A percentile compares a stretch with the other conserved stretches of the same genome.
phyloP scores from a whole-genome alignment of 129 eudicot genomes.

The Flaveria ramosissima region DNA sequence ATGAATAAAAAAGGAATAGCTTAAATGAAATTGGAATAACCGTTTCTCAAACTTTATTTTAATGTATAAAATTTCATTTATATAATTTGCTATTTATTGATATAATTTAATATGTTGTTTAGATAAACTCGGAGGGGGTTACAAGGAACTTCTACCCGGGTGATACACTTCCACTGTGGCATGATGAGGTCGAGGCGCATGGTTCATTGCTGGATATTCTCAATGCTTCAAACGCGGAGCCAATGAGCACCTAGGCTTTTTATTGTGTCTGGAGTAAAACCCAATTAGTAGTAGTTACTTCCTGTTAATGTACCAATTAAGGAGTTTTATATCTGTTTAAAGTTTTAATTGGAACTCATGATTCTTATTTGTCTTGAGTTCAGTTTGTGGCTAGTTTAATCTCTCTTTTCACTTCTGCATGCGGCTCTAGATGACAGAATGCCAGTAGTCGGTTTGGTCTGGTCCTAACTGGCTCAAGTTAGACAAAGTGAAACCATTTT shows the following conservation, averaged over 20 bases:
- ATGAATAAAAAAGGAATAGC: not conserved
- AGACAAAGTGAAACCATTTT: not conserved
- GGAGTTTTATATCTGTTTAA: not conserved
- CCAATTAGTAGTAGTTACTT: conserved; percentile 13
- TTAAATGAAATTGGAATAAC: not conserved
- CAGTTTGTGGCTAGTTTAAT: not conserved
- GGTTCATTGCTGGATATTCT: conserved; percentile 66
- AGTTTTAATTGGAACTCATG: not conserved
- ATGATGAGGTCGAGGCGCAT: conserved; percentile 77
- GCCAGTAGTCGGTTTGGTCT: not conserved
- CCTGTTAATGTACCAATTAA: conserved; percentile 2
- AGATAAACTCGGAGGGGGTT: conserved; percentile 80
- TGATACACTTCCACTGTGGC: conserved; percentile 78
- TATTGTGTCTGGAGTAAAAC: not conserved
- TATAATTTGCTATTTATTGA: too few species aligned
- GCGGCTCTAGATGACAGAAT: not conserved
- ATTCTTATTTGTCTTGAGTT: not conserved
- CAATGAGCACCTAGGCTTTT: conserved; percentile 46
- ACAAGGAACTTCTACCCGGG: conserved; percentile 83
- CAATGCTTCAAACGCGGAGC: conserved; percentile 50
- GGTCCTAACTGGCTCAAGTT: not conserved
- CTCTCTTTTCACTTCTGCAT: not conserved
- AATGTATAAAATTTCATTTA: not conserved
- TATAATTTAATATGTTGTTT: conserved; percentile 13
- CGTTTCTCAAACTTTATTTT: not conserved